Conservation (phyloP, 116 monocot genomes). For the Posidonia oceanica region DNA sequence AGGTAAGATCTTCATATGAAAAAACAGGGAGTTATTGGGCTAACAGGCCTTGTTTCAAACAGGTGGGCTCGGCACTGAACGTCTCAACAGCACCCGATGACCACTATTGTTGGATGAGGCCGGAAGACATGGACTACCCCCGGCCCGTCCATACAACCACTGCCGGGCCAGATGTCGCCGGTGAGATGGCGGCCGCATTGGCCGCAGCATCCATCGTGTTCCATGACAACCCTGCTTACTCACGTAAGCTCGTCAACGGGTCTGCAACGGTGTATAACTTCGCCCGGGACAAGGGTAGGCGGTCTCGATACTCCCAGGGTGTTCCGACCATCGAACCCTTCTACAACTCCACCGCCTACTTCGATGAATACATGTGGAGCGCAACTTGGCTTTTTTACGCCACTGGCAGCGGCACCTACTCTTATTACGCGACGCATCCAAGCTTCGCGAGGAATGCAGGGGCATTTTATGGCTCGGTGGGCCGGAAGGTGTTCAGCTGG, state of each 20-base stretch:
- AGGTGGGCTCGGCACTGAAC: constrained; percentile 45
- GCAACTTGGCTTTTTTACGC: constrained; percentile 88
- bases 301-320: constrained; percentile 28
- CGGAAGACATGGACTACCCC: constrained; percentile 71
- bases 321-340: constrained; percentile 19
- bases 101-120: constrained; percentile 74
- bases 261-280: constrained; percentile 52
- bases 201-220: constrained; percentile 80
- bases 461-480: constrained; percentile 21
- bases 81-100: constrained; percentile 39
- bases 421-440: constrained; percentile 44
- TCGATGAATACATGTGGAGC: constrained; percentile 87
- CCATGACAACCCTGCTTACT: constrained; percentile 49
- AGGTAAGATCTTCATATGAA: too few species aligned
- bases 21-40: too few species aligned
- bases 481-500: constrained; percentile 62
- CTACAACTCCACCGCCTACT: constrained; percentile 87
- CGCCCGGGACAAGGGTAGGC: constrained; percentile 21
- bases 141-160: constrained; percentile 14
- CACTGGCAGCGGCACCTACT: constrained; percentile 52
- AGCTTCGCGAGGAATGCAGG: constrained; percentile 53
- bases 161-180: constrained; percentile 55
- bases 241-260: constrained; percentile 42
- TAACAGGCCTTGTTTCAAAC: not conserved
- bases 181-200: constrained; percentile 58